Evolutionary conservation across 192 early-diverging fungal species (phyloP).

Genomic region (Diversispora eburnea): DNA sequence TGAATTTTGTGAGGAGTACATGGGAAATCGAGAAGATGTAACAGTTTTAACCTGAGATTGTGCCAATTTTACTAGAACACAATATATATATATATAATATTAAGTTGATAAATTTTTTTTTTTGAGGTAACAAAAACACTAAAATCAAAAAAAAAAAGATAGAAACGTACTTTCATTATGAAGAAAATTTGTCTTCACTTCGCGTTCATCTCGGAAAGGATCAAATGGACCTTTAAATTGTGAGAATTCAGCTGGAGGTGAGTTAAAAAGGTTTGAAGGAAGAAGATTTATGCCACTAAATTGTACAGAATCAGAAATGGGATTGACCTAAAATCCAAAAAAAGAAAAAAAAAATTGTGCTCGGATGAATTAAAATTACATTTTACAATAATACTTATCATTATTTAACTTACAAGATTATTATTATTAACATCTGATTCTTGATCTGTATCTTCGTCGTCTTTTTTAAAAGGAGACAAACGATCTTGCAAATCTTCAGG

Average conservation of each 20-base stretch:
- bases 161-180: conserved; percentile 2
- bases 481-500: conserved; percentile 39
- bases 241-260: neutral
- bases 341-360: neutral
- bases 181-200: neutral
- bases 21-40: neutral
- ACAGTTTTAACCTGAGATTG: conserved; percentile 8
- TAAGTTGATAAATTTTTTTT: neutral
- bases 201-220: conserved; percentile 9
- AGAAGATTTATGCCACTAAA: neutral
- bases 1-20: neutral
- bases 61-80: conserved; percentile 6
- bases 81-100: neutral
- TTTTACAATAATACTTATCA: neutral
- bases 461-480: conserved; percentile 31
- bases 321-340: neutral
- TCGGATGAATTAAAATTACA: neutral
- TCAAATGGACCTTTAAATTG: conserved; percentile 11
- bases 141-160: neutral
- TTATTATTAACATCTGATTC: neutral
- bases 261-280: neutral
- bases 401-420: neutral
- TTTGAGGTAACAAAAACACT: too few relatives aligned
- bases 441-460: conserved; percentile 3
- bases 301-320: neutral